Conservation (phyloP, 768 basidiomycete genomes). For the Tylopilus rubrobrunneus region DNA sequence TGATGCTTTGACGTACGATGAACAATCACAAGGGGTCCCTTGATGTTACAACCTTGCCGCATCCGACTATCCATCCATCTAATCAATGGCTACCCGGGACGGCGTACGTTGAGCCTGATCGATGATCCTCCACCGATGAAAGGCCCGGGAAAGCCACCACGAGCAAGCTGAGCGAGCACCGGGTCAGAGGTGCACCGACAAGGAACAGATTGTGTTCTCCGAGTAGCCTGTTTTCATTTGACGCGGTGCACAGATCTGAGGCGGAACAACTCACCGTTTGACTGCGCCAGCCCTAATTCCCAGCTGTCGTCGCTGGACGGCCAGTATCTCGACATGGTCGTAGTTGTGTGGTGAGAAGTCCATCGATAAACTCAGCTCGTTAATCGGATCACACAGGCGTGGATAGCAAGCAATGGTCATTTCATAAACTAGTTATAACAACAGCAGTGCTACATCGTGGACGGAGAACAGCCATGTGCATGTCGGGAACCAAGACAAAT, state of each 20-base stretch:
- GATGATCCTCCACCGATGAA: too few relatives aligned
- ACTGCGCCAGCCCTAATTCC: slow-evolving; percentile 72
- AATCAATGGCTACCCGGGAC: slow-evolving; percentile 1
- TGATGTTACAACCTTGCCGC: too few relatives aligned
- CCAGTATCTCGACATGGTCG: slow-evolving; percentile 23
- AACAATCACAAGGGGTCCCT: too few relatives aligned
- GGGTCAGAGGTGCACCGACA: too few relatives aligned
- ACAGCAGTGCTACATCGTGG: slow-evolving; percentile 30
- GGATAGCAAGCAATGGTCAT: slow-evolving; percentile 17
- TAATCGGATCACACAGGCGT: not conserved
- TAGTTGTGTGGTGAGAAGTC: slow-evolving; percentile 9
- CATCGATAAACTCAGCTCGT: slow-evolving; percentile 8
- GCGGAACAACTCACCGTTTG: slow-evolving; percentile 48
- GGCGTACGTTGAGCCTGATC: not conserved
- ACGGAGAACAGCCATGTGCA: slow-evolving; percentile 29
- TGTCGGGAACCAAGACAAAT: slow-evolving; percentile 25
- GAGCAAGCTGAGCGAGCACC: too few relatives aligned
- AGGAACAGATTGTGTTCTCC: slow-evolving; percentile 70
- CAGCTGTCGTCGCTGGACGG: slow-evolving; percentile 61
- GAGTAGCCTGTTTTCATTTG: slow-evolving; percentile 41
- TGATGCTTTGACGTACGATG: too few relatives aligned
- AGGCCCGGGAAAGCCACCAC: too few relatives aligned
- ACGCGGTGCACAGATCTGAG: slow-evolving; percentile 12
- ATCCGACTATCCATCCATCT: not conserved
- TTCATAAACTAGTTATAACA: slow-evolving; percentile 23